Percentiles rank a stretch among this genome's conserved stretches.
These are phyloP conservation scores for Volvariella volvacea DNA, from an alignment of 1,284 basidiomycete genomes.

Conservation along the genomic window DNA sequence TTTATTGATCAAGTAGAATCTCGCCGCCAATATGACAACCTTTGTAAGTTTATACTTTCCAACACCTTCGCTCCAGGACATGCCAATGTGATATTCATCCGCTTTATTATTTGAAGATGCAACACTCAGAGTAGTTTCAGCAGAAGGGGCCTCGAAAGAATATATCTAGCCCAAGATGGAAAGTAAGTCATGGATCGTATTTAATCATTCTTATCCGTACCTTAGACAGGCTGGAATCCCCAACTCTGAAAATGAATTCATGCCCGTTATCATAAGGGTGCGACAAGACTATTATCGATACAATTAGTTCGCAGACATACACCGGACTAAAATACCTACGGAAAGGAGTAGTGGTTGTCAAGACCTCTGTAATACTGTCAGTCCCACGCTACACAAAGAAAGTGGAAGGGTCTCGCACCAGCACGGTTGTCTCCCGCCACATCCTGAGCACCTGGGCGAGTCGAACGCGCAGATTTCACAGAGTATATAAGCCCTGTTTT, in stretches of 20 bases:
- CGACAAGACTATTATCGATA: conserved; percentile 70
- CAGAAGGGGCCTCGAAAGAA: conserved; percentile 86
- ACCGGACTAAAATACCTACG: conserved; percentile 42
- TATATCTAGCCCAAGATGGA: conserved; percentile 42
- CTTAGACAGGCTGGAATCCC: conserved; percentile 91
- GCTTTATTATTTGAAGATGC: conserved; percentile 59
- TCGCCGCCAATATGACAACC: conserved; percentile 87
- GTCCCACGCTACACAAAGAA: background rate
- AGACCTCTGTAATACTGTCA: conserved; percentile 36
- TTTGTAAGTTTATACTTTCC: conserved; percentile 98
- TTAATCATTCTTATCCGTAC: conserved; percentile 28
- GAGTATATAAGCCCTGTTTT: conserved; percentile 88
- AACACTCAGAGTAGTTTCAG: conserved; percentile 82
- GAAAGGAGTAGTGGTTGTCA: conserved; percentile 63
- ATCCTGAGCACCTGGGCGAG: conserved; percentile 69
- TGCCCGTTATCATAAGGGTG: conserved; percentile 81
- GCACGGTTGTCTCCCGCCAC: conserved; percentile 75
- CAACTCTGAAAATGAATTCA: conserved; percentile 79
- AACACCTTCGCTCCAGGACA: conserved; percentile 90
- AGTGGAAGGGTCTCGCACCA: conserved; percentile 32
- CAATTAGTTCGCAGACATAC: conserved; percentile 19
- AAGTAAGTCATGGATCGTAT: background rate
- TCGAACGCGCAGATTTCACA: conserved; percentile 64
- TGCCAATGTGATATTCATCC: conserved; percentile 82
- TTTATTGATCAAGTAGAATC: conserved; percentile 88